phyloP scores from a whole-genome alignment of 192 early-diverging fungal species.

The Coemansia sp. region DNA sequence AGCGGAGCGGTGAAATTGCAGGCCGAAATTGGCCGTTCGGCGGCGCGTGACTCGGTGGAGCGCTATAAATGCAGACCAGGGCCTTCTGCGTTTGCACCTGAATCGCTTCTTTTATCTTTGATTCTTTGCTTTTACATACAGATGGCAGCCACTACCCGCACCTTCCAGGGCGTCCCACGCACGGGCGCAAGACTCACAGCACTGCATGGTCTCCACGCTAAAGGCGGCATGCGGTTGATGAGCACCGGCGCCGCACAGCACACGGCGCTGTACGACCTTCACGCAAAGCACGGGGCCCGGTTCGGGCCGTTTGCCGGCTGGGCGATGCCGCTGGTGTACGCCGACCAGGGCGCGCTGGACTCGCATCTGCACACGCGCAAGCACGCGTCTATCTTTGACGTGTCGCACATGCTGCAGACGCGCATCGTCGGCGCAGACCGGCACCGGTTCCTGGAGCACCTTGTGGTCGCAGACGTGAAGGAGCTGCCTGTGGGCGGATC shows the following conservation, averaged over 20 bases:
- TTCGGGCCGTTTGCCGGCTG: slow-evolving; percentile 99
- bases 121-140: not conserved
- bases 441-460: slow-evolving; percentile 80
- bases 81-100: not conserved
- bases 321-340: slow-evolving; percentile 94
- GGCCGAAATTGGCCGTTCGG: slow-evolving; percentile 1
- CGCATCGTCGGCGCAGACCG: slow-evolving; percentile 85
- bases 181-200: too few species aligned
- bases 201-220: too few species aligned
- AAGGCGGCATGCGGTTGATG: slow-evolving; percentile 28
- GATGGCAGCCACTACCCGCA: slow-evolving; percentile 1
- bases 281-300: slow-evolving; percentile 87
- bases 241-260: slow-evolving; percentile 54
- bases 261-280: slow-evolving; percentile 90
- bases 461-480: slow-evolving; percentile 85
- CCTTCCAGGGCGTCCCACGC: slow-evolving; percentile 1
- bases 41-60: not conserved
- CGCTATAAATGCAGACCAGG: not conserved
- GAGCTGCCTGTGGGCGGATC: slow-evolving; percentile 74
- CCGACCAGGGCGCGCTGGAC: slow-evolving; percentile 77
- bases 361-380: slow-evolving; percentile 89
- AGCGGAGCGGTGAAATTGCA: not conserved
- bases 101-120: not conserved
- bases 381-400: slow-evolving; percentile 94
- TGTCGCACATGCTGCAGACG: slow-evolving; percentile 98